Evolutionary conservation across 2,329 filamentous ascomycete genomes (phyloP).

Genomic region (Colletotrichum tabaci): DNA sequence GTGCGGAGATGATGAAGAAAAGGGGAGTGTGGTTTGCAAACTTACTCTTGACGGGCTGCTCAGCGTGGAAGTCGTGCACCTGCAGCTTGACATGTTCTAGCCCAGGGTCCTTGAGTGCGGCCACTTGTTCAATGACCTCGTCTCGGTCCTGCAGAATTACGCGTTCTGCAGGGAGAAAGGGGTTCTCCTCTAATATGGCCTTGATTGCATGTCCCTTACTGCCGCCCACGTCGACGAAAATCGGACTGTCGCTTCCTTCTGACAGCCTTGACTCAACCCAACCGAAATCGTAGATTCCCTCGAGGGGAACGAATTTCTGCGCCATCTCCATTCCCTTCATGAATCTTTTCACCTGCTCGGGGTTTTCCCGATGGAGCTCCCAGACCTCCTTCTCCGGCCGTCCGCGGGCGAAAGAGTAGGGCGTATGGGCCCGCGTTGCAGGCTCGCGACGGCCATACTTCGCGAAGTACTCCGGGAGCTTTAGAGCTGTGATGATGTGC

Average conservation of each 20-base stretch:
- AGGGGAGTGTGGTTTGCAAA: not conserved
- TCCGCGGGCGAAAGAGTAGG: conserved; percentile 49
- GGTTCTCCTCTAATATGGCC: conserved; percentile 40
- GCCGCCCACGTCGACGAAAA: conserved; percentile 54
- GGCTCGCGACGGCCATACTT: conserved; percentile 52
- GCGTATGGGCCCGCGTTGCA: conserved; percentile 45
- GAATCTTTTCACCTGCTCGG: conserved; percentile 46
- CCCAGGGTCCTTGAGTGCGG: conserved; percentile 10
- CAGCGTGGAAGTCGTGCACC: conserved; percentile 43
- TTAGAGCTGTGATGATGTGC: conserved; percentile 43
- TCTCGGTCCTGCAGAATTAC: conserved; percentile 45
- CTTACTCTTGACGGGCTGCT: conserved; percentile 43
- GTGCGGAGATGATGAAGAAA: conserved; percentile 7
- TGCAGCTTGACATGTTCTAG: conserved; percentile 13
- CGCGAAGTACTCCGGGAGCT: conserved; percentile 52
- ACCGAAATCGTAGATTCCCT: conserved; percentile 50
- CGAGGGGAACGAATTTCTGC: conserved; percentile 45
- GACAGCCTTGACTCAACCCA: conserved; percentile 46
- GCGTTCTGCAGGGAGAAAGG: conserved; percentile 17
- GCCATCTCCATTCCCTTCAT: conserved; percentile 49
- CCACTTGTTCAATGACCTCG: conserved; percentile 39
- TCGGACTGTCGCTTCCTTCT: conserved; percentile 31
- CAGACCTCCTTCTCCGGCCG: conserved; percentile 50
- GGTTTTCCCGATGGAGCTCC: conserved; percentile 49
- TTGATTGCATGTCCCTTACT: conserved; percentile 48